Conservation (phyloP, 306 rosid genomes). For the Echinosophora koreensis region DNA sequence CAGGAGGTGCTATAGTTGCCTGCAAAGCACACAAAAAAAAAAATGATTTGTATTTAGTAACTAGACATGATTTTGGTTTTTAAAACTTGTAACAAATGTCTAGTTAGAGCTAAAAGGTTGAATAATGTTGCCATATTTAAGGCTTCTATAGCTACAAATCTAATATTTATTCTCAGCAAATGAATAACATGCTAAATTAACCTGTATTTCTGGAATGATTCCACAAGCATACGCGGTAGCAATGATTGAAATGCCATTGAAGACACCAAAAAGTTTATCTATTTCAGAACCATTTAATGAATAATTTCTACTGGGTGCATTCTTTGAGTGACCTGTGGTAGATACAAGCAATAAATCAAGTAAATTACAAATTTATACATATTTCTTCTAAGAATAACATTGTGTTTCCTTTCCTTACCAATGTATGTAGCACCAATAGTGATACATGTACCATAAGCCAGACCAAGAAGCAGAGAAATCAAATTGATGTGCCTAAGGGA, state of each 20-base stretch:
- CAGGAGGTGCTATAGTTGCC: slow-evolving; percentile 88
- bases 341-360: slow-evolving; percentile 39
- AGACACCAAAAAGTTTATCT: slow-evolving; percentile 58
- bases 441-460: slow-evolving; percentile 59
- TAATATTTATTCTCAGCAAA: not conserved
- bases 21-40: slow-evolving; percentile 41
- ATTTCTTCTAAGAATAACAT: slow-evolving; percentile 35
- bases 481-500: slow-evolving; percentile 81
- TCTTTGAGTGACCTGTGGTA: slow-evolving; percentile 66
- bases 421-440: slow-evolving; percentile 64
- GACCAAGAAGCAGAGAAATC: slow-evolving; percentile 64
- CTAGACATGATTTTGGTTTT: not conserved
- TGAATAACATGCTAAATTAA: slow-evolving; percentile 36
- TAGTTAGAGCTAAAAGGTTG: slow-evolving; percentile 1
- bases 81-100: not conserved
- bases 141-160: slow-evolving; percentile 10
- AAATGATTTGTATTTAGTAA: slow-evolving; percentile 17
- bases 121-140: slow-evolving; percentile 10
- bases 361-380: slow-evolving; percentile 51
- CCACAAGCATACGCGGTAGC: slow-evolving; percentile 75
- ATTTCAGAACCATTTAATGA: slow-evolving; percentile 51
- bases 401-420: slow-evolving; percentile 54
- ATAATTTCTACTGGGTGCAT: slow-evolving; percentile 60
- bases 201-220: slow-evolving; percentile 90
- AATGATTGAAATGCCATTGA: slow-evolving; percentile 78